A percentile compares a stretch with the other conserved stretches of the same genome.
These are phyloP conservation scores for Ascodesmis nigricans DNA, from an alignment of 495 filamentous ascomycete species.

Conservation along the genomic window DNA sequence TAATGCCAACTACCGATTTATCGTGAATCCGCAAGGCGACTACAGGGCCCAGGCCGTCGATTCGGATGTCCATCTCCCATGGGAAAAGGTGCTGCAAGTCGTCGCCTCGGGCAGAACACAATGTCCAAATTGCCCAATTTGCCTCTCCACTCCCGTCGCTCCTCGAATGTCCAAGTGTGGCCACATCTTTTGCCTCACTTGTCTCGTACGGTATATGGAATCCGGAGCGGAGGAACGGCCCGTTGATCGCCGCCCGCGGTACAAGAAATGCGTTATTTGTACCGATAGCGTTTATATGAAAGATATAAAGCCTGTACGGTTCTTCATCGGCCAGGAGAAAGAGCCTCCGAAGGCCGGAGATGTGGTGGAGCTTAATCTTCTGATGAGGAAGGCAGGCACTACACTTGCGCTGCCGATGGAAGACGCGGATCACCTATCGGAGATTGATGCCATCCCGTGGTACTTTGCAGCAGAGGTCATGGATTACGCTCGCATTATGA, in stretches of 20 bases:
- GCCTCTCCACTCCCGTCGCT: slow-evolving; percentile 64
- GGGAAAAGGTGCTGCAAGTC: slow-evolving; percentile 75
- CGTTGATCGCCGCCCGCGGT: slow-evolving; percentile 51
- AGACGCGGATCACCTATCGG: slow-evolving; percentile 38
- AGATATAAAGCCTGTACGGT: slow-evolving; percentile 75
- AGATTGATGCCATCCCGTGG: slow-evolving; percentile 69
- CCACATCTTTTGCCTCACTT: slow-evolving; percentile 90
- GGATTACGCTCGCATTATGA: slow-evolving; percentile 92
- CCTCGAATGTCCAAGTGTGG: slow-evolving; percentile 95
- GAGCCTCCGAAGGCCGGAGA: slow-evolving; percentile 56
- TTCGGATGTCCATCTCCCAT: slow-evolving; percentile 77
- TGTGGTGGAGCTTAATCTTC: slow-evolving; percentile 69
- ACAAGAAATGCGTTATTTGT: slow-evolving; percentile 93
- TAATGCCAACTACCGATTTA: slow-evolving; percentile 92
- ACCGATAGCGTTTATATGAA: slow-evolving; percentile 71
- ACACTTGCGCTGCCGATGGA: slow-evolving; percentile 75
- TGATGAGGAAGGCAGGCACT: slow-evolving; percentile 54
- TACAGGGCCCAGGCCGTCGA: slow-evolving; percentile 65
- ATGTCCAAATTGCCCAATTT: slow-evolving; percentile 74
- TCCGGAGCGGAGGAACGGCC: slow-evolving; percentile 41
- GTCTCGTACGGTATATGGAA: slow-evolving; percentile 89
- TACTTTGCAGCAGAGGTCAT: slow-evolving; percentile 79
- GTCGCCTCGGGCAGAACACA: slow-evolving; percentile 79
- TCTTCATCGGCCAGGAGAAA: slow-evolving; percentile 76
- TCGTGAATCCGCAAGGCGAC: slow-evolving; percentile 61